Evolutionary conservation across 129 eudicot genomes (phyloP), one percentile per base, ranked within the genome.

Genomic region (Calendula officinalis): DNA sequence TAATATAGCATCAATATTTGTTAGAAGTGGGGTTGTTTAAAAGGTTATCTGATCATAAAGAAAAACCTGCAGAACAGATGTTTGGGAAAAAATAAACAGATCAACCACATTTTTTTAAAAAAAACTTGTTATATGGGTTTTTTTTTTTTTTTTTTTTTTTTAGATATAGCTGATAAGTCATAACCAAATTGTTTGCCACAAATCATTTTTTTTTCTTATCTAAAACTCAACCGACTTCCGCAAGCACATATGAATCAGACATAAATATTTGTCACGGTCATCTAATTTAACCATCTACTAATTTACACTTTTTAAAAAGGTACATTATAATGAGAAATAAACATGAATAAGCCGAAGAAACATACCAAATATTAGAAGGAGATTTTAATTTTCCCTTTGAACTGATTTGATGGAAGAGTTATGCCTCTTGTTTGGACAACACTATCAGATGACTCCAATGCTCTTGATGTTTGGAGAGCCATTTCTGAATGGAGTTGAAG

Each of bases 401-500:
- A 48, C 37, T 72, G 44, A 56, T 46, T 71, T 9, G 86, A 78
- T 56, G 83, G 83, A 74, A 91, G 67, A 64, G 71, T 75, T 37
- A 87, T 72, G 81, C 73, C 70, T 40, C 77, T 68, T 52, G 70
- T 39, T 43, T 76, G 67, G 9, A 64, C 5, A 12, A 66, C 53
- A 71, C 68, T 81, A 39, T 80, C 84, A 14, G 82, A 56, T 3
- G 82, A 73, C 69, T 84, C 96, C 40, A 91, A 67, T 42, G 88
- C 94, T 68, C 98, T 82, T 16, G 98, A 87, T 43, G 96, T 78
- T 75, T 80, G 90, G 52, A 91, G 77, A 40, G 96, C 92, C 96
- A 87, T 82, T 81, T 91, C 98, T 0, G 96, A 78, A 46, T 91
- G 98, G 42, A 87, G 94, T 59, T 91, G 98, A 39, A 91, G 88